These are phyloP conservation scores for Ophiostoma ips DNA, from an alignment of 2,329 filamentous ascomycete genomes.

Conservation along the genomic window DNA sequence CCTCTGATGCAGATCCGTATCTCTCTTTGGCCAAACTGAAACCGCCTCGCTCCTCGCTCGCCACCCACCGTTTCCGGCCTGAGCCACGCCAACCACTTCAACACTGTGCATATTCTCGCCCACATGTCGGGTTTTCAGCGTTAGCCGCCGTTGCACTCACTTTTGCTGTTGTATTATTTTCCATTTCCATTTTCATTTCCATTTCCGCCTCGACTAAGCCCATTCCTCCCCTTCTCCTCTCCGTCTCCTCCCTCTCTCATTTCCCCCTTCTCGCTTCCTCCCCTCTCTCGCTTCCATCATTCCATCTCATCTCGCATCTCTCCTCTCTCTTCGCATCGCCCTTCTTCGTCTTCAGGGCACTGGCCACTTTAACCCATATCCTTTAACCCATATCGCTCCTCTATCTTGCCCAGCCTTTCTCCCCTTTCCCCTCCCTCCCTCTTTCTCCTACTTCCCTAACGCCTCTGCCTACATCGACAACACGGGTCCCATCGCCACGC, in stretches of 20 bases:
- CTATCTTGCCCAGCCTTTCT: too few relatives aligned
- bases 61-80: background rate
- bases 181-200: background rate
- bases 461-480: too few relatives aligned
- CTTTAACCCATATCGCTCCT: too few relatives aligned
- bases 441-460: too few relatives aligned
- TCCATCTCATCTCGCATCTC: background rate
- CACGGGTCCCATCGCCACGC: too few relatives aligned
- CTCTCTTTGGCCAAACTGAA: too few relatives aligned
- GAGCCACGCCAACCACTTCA: background rate
- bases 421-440: too few relatives aligned
- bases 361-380: background rate
- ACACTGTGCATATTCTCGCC: background rate
- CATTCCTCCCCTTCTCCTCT: background rate
- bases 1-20: too few relatives aligned
- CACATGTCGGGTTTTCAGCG: background rate
- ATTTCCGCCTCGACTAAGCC: background rate
- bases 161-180: background rate
- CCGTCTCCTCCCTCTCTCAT: background rate
- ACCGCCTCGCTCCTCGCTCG: too few relatives aligned
- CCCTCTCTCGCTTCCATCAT: background rate
- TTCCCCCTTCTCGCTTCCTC: background rate
- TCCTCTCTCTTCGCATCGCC: background rate
- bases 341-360: background rate
- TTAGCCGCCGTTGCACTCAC: conserved; percentile 6